Conservation (phyloP, 2,329 filamentous ascomycete species). For the Arachnomyces sp. region DNA sequence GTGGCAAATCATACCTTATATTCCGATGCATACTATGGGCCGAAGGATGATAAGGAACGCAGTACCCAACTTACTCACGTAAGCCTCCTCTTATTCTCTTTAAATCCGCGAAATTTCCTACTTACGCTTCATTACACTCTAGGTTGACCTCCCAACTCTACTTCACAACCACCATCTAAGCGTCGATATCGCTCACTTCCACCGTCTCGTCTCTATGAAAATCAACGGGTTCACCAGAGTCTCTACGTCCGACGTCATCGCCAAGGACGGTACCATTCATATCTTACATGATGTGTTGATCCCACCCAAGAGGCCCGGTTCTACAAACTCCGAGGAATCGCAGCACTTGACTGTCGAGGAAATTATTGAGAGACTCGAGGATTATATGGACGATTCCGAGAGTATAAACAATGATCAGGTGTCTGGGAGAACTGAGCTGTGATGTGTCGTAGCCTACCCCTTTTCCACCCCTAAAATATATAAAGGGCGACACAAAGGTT, state of each 20-base stretch:
- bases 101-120: slow-evolving; percentile 9
- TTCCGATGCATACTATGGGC: slow-evolving; percentile 68
- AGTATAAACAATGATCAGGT: too few species aligned
- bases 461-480: too few species aligned
- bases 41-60: slow-evolving; percentile 24
- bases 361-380: slow-evolving; percentile 9
- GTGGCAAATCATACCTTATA: slow-evolving; percentile 69
- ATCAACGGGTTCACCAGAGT: slow-evolving; percentile 67
- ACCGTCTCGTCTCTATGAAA: slow-evolving; percentile 61
- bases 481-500: too few species aligned
- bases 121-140: slow-evolving; percentile 20
- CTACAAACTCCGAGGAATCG: slow-evolving; percentile 48
- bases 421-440: too few species aligned
- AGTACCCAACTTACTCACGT: slow-evolving; percentile 38
- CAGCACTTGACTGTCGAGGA: slow-evolving; percentile 11
- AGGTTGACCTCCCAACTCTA: slow-evolving; percentile 60
- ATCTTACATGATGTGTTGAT: slow-evolving; percentile 65
- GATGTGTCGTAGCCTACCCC: too few species aligned
- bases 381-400: slow-evolving; percentile 4
- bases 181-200: slow-evolving; percentile 62
- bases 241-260: slow-evolving; percentile 59
- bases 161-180: slow-evolving; percentile 57
- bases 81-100: background rate
- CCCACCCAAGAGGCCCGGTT: slow-evolving; percentile 57
- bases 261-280: slow-evolving; percentile 74